phyloP scores from a whole-genome alignment of 139 green algal genomes.

The Chlorella sp. region DNA sequence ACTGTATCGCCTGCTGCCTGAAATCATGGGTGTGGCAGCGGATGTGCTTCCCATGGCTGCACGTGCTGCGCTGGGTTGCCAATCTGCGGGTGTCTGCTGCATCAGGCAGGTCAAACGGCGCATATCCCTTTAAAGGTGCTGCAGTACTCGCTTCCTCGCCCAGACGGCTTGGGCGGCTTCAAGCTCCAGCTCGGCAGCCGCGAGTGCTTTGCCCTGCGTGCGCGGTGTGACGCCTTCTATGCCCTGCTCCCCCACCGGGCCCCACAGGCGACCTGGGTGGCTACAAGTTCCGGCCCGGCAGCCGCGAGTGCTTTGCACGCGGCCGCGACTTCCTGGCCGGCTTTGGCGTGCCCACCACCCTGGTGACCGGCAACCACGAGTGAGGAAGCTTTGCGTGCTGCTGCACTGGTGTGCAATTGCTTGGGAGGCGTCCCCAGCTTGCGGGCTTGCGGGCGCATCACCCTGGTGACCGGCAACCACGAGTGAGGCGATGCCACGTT shows the following conservation, averaged over 20 bases:
- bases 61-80: too few species aligned
- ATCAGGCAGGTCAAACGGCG: too few species aligned
- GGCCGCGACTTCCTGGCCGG: slow-evolving; percentile 58
- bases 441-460: slow-evolving; percentile 40
- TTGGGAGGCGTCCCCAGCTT: too few species aligned
- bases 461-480: slow-evolving; percentile 78
- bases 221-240: too few species aligned
- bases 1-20: too few species aligned
- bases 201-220: slow-evolving; percentile 77
- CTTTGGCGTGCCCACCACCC: slow-evolving; percentile 56
- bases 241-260: too few species aligned
- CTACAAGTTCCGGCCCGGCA: slow-evolving; percentile 73
- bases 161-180: slow-evolving; percentile 83
- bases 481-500: slow-evolving; percentile 62
- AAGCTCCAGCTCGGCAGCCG: slow-evolving; percentile 64
- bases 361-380: slow-evolving; percentile 84
- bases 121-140: too few species aligned
- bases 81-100: too few species aligned
- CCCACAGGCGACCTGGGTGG: slow-evolving; percentile 84
- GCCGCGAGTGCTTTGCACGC: slow-evolving; percentile 64
- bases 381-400: slow-evolving; percentile 9
- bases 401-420: too few species aligned
- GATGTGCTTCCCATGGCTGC: too few species aligned
- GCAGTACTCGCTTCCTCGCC: too few species aligned
- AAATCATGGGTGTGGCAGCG: too few species aligned